A percentile compares a stretch with the other conserved stretches of the same genome.
phyloP scores from a whole-genome alignment of 2,329 filamentous ascomycete species.

The Aspergillus novoparasiticus region DNA sequence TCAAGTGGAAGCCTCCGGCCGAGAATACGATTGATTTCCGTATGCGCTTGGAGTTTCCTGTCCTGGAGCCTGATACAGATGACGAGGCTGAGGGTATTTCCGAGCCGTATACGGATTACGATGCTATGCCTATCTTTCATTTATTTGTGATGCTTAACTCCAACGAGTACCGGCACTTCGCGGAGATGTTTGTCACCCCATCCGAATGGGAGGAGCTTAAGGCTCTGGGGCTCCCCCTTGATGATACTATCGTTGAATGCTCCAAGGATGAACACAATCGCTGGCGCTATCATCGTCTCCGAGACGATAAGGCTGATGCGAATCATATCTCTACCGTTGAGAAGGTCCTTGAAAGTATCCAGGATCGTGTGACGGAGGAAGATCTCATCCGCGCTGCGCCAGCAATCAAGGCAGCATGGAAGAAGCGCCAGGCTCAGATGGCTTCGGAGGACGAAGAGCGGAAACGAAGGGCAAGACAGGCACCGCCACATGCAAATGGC shows the following conservation, averaged over 20 bases:
- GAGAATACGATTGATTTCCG: conserved; percentile 96
- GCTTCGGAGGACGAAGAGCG: conserved; percentile 29
- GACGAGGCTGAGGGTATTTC: conserved; percentile 69
- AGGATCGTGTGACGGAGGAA: conserved; percentile 78
- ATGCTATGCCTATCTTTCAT: conserved; percentile 72
- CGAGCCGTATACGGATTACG: conserved; percentile 73
- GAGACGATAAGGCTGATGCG: conserved; percentile 88
- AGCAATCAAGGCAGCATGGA: conserved; percentile 79
- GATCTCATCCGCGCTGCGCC: conserved; percentile 73
- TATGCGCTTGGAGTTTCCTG: conserved; percentile 74
- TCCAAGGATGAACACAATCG: conserved; percentile 72
- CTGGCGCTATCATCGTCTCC: conserved; percentile 87
- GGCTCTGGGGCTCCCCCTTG: conserved; percentile 69
- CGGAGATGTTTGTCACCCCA: conserved; percentile 68
- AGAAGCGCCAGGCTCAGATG: conserved; percentile 57
- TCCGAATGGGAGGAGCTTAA: conserved; percentile 86
- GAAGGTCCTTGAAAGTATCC: conserved; percentile 87
- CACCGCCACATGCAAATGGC: conserved; percentile 31
- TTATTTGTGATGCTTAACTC: conserved; percentile 71
- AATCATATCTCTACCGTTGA: conserved; percentile 85
- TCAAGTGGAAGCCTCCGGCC: conserved; percentile 96
- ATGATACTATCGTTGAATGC: conserved; percentile 88
- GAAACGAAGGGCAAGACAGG: conserved; percentile 28
- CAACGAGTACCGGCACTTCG: conserved; percentile 66
- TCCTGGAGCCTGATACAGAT: conserved; percentile 66